Evolutionary conservation across 2,329 filamentous ascomycete species (phyloP), one percentile per base, ranked within the genome.

Genomic region (Niveomyces coronatus): DNA sequence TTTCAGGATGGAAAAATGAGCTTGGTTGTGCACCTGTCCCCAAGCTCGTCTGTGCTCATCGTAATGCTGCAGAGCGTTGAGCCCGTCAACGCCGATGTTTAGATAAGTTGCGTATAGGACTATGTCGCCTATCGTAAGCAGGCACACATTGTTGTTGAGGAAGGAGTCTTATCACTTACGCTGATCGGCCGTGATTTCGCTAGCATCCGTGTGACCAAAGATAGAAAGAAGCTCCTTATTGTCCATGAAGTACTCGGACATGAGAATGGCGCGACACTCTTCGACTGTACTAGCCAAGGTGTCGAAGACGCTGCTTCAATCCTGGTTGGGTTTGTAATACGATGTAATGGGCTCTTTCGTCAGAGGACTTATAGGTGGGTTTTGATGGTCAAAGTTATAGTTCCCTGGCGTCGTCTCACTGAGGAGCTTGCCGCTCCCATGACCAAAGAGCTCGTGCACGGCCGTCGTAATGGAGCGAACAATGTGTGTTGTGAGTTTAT

Each of bases 391-490:
- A 20, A 35, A 35, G 7, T 35, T 35, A 18, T 35, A 35, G 4
- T 14, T 18, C 16, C 33, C 33, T 9, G 16, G 23, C 4, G 11
- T 17, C 5, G 33, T 35, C 9, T 35, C 33, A 14, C 14, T 14
- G 16, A 35, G 24, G 1, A 35, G 33, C 16, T 35, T 35, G 2
- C 33, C 33, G 13, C 33, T 35, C 4, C 33, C 24, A 5, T 35
- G 33, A 9, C 33, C 33, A 4, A 28, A 18, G n/a, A 35, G 24
- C 24, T 35, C 33, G 24, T 35, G 24, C 13, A 35, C 70, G 18
- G 77, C 32, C 49, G 31, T 40, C n/a, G 13, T 17, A 11, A 30
- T 13, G 14, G 31, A 40, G 11, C 31, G 38, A 14, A 40, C 31
- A n/a, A 30, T 35, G 22, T 34, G 22, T 5, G 30, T 31, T 10